phyloP scores from a whole-genome alignment of 768 basidiomycete species.

The Termitomyces sp. region DNA sequence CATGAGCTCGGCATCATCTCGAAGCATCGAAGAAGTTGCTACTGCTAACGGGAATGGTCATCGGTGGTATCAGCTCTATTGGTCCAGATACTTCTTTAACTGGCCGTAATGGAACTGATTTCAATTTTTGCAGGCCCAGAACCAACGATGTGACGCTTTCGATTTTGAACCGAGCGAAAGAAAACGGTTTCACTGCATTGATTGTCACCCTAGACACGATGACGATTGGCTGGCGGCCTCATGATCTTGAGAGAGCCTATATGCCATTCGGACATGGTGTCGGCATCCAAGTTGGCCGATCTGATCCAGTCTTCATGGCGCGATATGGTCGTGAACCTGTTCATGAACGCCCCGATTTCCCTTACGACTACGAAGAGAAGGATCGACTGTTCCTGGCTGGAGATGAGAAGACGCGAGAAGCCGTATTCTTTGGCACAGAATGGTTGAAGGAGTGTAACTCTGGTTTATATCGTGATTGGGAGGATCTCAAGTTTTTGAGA shows the following conservation, averaged over 20 bases:
- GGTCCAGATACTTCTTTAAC: conserved; percentile 31
- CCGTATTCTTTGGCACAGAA: conserved; percentile 44
- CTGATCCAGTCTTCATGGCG: conserved; percentile 78
- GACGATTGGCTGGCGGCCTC: conserved; percentile 69
- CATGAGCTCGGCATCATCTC: conserved; percentile 69
- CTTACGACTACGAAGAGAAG: conserved; percentile 48
- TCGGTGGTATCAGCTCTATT: conserved; percentile 82
- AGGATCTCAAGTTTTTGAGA: conserved; percentile 61
- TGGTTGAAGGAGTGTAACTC: conserved; percentile 64
- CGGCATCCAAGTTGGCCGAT: conserved; percentile 60
- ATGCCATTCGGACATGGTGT: conserved; percentile 64
- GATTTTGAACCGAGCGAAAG: conserved; percentile 60
- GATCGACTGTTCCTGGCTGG: conserved; percentile 37
- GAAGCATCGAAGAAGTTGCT: conserved; percentile 74
- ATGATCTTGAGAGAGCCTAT: conserved; percentile 61
- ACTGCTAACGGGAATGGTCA: conserved; percentile 60
- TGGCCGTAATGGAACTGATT: not conserved
- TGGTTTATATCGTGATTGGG: conserved; percentile 63
- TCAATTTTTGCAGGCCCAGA: conserved; percentile 43
- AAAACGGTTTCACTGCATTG: conserved; percentile 59
- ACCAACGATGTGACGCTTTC: conserved; percentile 57
- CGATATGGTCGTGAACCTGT: conserved; percentile 42
- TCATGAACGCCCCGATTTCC: conserved; percentile 42
- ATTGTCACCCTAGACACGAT: conserved; percentile 80
- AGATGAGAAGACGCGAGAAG: conserved; percentile 37